Evolutionary conservation across 192 early-diverging fungal species (phyloP).

Genomic region (Martensiomyces pterosporus): DNA sequence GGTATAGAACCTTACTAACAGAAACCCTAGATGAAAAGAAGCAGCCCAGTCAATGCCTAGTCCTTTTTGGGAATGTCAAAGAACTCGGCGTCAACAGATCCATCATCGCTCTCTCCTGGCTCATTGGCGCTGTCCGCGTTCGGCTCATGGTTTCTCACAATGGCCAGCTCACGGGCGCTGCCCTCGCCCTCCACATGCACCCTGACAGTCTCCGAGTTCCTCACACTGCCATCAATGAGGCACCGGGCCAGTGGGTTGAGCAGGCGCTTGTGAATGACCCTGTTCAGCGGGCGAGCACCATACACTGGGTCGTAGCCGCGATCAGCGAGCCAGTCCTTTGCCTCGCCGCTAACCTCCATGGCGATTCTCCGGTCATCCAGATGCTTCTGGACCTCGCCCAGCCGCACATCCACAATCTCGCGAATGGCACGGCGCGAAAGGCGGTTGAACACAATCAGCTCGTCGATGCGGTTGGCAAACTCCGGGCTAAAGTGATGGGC

Average conservation of each 20-base stretch:
- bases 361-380: slow-evolving; percentile 55
- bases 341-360: slow-evolving; percentile 53
- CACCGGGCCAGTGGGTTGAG: slow-evolving; percentile 54
- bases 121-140: slow-evolving; percentile 1
- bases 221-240: slow-evolving; percentile 63
- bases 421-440: slow-evolving; percentile 62
- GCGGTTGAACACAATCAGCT: slow-evolving; percentile 76
- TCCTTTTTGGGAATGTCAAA: slow-evolving; percentile 13
- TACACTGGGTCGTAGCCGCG: slow-evolving; percentile 66
- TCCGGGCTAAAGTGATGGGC: slow-evolving; percentile 74
- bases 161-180: slow-evolving; percentile 13
- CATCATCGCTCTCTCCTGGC: slow-evolving; percentile 7
- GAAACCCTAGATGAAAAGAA: background rate
- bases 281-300: slow-evolving; percentile 66
- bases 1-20: background rate
- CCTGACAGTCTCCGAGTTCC: slow-evolving; percentile 52
- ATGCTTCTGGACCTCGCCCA: slow-evolving; percentile 60
- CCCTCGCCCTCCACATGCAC: slow-evolving; percentile 37
- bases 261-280: slow-evolving; percentile 59
- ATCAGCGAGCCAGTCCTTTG: slow-evolving; percentile 61
- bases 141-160: slow-evolving; percentile 31
- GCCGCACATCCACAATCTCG: slow-evolving; percentile 72
- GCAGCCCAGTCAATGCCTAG: no score
- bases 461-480: slow-evolving; percentile 77
- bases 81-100: slow-evolving; percentile 27